Conservation (phyloP, 2,329 filamentous ascomycete genomes). For the Calonectria pseudoreteaudii region DNA sequence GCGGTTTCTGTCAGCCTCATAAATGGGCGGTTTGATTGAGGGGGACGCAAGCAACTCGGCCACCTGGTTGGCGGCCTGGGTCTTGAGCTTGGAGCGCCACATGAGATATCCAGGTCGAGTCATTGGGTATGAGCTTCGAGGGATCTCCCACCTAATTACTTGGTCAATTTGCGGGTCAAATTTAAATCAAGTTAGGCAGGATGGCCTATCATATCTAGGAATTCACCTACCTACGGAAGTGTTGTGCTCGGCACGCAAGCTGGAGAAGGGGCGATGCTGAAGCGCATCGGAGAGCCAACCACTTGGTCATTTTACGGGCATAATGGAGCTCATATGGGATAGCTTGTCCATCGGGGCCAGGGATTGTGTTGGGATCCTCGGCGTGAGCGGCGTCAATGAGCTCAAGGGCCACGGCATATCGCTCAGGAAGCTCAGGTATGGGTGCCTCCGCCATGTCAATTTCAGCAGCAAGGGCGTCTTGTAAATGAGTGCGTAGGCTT, state of each 20-base stretch:
- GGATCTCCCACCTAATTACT: constrained; percentile 77
- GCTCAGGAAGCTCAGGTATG: constrained; percentile 50
- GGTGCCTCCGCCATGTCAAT: neutral
- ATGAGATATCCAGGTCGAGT: constrained; percentile 81
- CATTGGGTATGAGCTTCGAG: constrained; percentile 78
- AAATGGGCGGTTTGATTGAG: constrained; percentile 51
- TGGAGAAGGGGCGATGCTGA: constrained; percentile 74
- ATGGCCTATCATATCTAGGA: neutral
- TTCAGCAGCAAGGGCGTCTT: neutral
- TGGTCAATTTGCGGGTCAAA: neutral
- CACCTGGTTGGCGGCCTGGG: constrained; percentile 67
- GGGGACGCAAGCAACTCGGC: constrained; percentile 64
- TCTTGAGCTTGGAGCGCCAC: constrained; percentile 82
- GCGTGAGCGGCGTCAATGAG: constrained; percentile 77
- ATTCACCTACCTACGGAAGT: constrained; percentile 73
- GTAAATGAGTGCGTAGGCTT: neutral
- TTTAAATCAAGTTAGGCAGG: neutral
- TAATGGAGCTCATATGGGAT: constrained; percentile 86
- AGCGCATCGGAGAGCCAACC: constrained; percentile 72
- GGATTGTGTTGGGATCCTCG: constrained; percentile 51
- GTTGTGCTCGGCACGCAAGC: constrained; percentile 85
- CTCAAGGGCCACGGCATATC: constrained; percentile 66
- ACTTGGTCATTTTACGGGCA: constrained; percentile 81
- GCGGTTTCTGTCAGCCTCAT: constrained; percentile 65
- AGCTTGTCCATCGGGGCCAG: constrained; percentile 55